These are phyloP conservation scores for Didymella sp. DNA, from an alignment of 2,329 filamentous ascomycete species.

Conservation along the genomic window DNA sequence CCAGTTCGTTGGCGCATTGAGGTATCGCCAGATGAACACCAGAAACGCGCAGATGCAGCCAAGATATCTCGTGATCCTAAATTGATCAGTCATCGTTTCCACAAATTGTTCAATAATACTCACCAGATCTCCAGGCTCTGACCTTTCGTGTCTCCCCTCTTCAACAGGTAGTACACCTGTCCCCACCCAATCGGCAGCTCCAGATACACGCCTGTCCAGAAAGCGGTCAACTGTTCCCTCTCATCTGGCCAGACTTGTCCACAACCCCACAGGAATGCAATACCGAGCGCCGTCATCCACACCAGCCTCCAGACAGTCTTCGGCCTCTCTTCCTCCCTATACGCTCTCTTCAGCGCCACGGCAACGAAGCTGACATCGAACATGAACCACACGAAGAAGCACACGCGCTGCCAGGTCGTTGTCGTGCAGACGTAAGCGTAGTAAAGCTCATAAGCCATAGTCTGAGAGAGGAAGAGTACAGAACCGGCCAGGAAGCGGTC, in stretches of 20 bases:
- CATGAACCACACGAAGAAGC: slow-evolving; percentile 51
- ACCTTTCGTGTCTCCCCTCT: slow-evolving; percentile 45
- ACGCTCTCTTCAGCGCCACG: slow-evolving; percentile 44
- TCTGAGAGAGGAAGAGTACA: slow-evolving; percentile 37
- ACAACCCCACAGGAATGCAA: slow-evolving; percentile 39
- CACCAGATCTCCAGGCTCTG: slow-evolving; percentile 53
- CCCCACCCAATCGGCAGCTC: slow-evolving; percentile 52
- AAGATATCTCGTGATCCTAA: slow-evolving; percentile 49
- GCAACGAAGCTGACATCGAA: slow-evolving; percentile 47
- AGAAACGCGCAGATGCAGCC: slow-evolving; percentile 50
- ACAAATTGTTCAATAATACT: too few relatives aligned
- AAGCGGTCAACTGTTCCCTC: slow-evolving; percentile 51
- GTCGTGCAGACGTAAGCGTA: slow-evolving; percentile 49
- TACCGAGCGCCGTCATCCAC: slow-evolving; percentile 36
- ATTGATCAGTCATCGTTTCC: neutral
- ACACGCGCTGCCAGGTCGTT: slow-evolving; percentile 42
- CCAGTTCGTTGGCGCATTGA: slow-evolving; percentile 51
- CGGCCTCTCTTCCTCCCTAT: slow-evolving; percentile 29
- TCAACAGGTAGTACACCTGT: slow-evolving; percentile 40
- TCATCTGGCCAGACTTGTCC: slow-evolving; percentile 48
- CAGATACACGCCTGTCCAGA: slow-evolving; percentile 49
- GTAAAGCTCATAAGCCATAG: slow-evolving; percentile 52
- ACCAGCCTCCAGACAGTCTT: slow-evolving; percentile 34
- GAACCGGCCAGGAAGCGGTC: slow-evolving; percentile 47
- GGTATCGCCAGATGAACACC: slow-evolving; percentile 51